phyloP scores from a whole-genome alignment of 108 stramenopile species.

The Skeletonema tropicum region DNA sequence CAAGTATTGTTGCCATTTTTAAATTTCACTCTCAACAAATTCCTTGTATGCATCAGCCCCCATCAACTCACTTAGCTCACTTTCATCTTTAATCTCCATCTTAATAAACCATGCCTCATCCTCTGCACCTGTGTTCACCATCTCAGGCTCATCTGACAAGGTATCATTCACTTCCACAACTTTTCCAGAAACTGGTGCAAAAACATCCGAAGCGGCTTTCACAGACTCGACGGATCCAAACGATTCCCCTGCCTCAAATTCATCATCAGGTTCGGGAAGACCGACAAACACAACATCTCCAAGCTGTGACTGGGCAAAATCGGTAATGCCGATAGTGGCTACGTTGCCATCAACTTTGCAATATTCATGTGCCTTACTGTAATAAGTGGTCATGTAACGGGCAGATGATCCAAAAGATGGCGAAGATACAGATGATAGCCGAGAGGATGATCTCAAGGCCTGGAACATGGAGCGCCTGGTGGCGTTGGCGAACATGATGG shows the following conservation, averaged over 20 bases:
- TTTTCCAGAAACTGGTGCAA: constrained; percentile 85
- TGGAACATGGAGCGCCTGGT: constrained; percentile 34
- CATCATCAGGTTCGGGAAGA: constrained; percentile 92
- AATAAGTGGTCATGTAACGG: background rate
- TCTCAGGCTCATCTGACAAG: constrained; percentile 77
- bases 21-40: constrained; percentile 54
- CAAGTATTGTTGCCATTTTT: background rate
- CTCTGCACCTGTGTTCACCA: constrained; percentile 90
- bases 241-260: constrained; percentile 87
- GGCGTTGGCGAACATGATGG: constrained; percentile 26
- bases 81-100: constrained; percentile 75
- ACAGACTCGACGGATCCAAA: constrained; percentile 99
- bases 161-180: constrained; percentile 84
- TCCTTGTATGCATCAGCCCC: constrained; percentile 60
- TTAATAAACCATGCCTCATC: constrained; percentile 93
- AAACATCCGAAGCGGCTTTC: constrained; percentile 98
- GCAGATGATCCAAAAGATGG: constrained; percentile 10
- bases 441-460: constrained; percentile 27
- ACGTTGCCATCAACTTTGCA: constrained; percentile 90
- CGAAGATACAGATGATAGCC: background rate
- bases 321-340: constrained; percentile 95
- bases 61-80: constrained; percentile 73
- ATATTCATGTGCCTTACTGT: constrained; percentile 87
- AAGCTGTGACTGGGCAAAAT: constrained; percentile 93
- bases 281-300: constrained; percentile 99